These are phyloP conservation scores for Castanea sativa DNA, from an alignment of 306 rosid species.

Conservation along the genomic window DNA sequence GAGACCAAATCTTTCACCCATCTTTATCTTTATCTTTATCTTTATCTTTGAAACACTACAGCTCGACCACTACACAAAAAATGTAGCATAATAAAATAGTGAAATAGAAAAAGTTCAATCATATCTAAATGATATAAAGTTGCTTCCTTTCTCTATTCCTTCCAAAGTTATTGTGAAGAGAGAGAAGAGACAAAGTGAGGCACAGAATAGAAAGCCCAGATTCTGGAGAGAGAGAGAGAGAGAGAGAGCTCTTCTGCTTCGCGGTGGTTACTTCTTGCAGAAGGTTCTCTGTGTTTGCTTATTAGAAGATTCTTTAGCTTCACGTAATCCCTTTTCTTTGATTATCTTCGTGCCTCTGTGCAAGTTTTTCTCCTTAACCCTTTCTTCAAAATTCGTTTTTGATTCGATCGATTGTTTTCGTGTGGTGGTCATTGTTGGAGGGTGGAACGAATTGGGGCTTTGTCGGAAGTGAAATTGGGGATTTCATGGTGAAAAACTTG, in stretches of 20 bases:
- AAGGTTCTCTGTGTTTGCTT: conserved; percentile 45
- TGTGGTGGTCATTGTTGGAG: neutral
- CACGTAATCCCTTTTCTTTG: conserved; percentile 48
- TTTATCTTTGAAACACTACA: too few relatives aligned
- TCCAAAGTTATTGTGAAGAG: conserved; percentile 24
- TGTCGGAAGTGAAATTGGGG: conserved; percentile 22
- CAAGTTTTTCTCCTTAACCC: conserved; percentile 30
- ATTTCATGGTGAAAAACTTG: neutral
- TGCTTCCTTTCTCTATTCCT: conserved; percentile 19
- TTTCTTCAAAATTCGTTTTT: conserved; percentile 4
- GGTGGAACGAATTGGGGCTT: neutral
- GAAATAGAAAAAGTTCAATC: neutral
- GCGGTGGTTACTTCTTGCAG: conserved; percentile 52
- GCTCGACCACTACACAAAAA: neutral
- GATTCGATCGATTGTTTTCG: conserved; percentile 1
- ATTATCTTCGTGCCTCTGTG: conserved; percentile 8
- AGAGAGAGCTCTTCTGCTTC: conserved; percentile 26
- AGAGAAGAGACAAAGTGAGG: neutral
- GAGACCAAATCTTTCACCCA: too few relatives aligned
- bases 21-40: too few relatives aligned
- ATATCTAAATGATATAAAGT: neutral
- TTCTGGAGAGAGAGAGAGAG: neutral
- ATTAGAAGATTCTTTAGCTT: conserved; percentile 30
- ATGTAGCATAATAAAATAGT: neutral
- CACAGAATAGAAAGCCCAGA: too few relatives aligned